Conservation (phyloP, 768 basidiomycete genomes). For the Pulveroboletus sp. region DNA sequence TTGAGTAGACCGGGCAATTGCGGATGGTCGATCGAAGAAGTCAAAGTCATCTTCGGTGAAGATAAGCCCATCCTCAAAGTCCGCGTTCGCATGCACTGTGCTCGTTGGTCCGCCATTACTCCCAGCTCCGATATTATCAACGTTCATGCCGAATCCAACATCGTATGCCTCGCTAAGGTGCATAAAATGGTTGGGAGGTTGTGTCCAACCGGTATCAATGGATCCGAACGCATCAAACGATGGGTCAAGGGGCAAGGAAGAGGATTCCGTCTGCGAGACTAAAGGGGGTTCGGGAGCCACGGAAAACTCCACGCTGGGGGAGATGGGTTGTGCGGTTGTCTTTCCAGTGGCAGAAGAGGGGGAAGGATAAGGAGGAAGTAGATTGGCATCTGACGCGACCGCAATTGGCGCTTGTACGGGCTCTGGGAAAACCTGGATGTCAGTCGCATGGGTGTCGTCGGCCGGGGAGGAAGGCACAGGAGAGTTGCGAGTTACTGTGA, state of each 20-base stretch:
- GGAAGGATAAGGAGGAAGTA: slow-evolving; percentile 49
- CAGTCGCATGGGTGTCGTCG: slow-evolving; percentile 11
- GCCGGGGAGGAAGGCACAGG: slow-evolving; percentile 13
- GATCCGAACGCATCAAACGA: slow-evolving; percentile 45
- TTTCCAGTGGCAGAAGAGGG: slow-evolving; percentile 49
- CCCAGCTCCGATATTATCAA: slow-evolving; percentile 34
- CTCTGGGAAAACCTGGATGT: slow-evolving; percentile 19
- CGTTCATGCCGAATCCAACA: slow-evolving; percentile 49
- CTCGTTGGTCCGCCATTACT: slow-evolving; percentile 23
- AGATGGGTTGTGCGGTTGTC: slow-evolving; percentile 4
- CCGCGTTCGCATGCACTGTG: slow-evolving; percentile 35
- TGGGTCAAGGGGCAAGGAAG: slow-evolving; percentile 19
- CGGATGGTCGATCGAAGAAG: slow-evolving; percentile 71
- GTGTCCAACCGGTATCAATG: slow-evolving; percentile 41
- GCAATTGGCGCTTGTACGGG: slow-evolving; percentile 11
- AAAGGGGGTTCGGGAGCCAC: slow-evolving; percentile 12
- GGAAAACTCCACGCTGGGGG: slow-evolving; percentile 22
- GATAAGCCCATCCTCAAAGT: slow-evolving; percentile 57
- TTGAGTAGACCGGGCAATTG: slow-evolving; percentile 20
- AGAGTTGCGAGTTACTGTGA: slow-evolving; percentile 10
- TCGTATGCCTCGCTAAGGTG: slow-evolving; percentile 35
- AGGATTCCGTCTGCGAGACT: slow-evolving; percentile 15
- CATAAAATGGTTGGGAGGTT: slow-evolving; percentile 36
- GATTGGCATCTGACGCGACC: slow-evolving; percentile 17
- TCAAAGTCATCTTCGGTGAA: slow-evolving; percentile 85